phyloP scores from a whole-genome alignment of 306 rosid species.

The Notholithocarpus densiflorus region DNA sequence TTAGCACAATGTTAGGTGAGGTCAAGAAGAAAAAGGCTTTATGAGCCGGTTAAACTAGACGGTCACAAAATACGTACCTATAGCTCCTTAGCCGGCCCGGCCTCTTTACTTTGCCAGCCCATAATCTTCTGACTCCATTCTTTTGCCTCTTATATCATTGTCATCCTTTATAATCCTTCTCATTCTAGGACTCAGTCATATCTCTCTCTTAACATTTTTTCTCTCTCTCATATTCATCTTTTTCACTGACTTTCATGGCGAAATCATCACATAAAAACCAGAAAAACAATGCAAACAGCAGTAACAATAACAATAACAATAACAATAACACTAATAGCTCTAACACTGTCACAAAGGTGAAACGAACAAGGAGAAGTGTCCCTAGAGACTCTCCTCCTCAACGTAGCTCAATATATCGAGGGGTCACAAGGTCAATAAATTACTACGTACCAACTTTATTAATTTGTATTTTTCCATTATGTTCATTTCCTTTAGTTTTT shows the following conservation, averaged over 20 bases:
- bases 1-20: constrained; percentile 1
- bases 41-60: constrained; percentile 24
- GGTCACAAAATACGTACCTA: constrained; percentile 7
- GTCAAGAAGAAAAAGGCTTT: constrained; percentile 20
- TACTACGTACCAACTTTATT: background rate
- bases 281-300: constrained; percentile 24
- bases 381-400: constrained; percentile 76
- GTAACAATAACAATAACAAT: constrained; percentile 4
- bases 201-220: background rate
- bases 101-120: constrained; percentile 18
- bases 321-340: background rate
- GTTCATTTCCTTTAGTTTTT: background rate
- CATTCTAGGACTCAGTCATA: constrained; percentile 21
- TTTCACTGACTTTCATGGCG: constrained; percentile 32
- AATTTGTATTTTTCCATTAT: background rate
- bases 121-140: background rate
- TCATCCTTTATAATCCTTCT: constrained; percentile 22
- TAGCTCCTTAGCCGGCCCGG: constrained; percentile 16
- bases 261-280: constrained; percentile 44
- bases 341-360: constrained; percentile 30
- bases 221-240: background rate
- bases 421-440: constrained; percentile 71
- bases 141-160: background rate
- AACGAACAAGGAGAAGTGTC: constrained; percentile 60
- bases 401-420: constrained; percentile 73